Evolutionary conservation across 352 stramenopile genomes (phyloP).

Genomic region (Pythium vanterpoolii): DNA sequence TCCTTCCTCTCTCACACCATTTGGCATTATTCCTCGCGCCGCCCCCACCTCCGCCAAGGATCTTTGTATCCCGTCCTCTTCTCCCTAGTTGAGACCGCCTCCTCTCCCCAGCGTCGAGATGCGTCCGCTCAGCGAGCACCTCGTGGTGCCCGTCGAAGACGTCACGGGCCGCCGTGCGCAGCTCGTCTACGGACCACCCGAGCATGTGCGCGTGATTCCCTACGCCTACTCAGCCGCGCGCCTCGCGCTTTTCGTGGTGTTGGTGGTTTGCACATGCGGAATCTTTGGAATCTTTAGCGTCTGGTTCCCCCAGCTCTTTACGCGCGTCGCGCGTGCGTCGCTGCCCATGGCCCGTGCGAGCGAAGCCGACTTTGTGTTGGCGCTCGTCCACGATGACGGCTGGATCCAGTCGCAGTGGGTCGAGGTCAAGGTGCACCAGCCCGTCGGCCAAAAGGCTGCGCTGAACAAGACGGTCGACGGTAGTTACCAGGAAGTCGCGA

Average conservation of each 20-base stretch:
- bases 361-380: slow-evolving; percentile 48
- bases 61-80: background rate
- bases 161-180: background rate
- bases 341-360: slow-evolving; percentile 21
- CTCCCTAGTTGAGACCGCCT: background rate
- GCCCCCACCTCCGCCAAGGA: background rate
- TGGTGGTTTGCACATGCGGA: slow-evolving; percentile 27
- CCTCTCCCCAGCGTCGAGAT: background rate
- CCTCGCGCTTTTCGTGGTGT: slow-evolving; percentile 30
- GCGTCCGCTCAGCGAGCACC: slow-evolving; percentile 4
- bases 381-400: slow-evolving; percentile 34
- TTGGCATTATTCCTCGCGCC: too few relatives aligned
- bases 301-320: slow-evolving; percentile 72
- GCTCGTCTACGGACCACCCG: slow-evolving; percentile 4
- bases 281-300: slow-evolving; percentile 37
- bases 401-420: background rate
- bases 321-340: slow-evolving; percentile 31
- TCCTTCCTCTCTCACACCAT: too few relatives aligned
- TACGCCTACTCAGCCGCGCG: slow-evolving; percentile 7
- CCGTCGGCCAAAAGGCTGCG: background rate
- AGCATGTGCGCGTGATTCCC: slow-evolving; percentile 3
- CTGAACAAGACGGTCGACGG: background rate
- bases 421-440: background rate
- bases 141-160: slow-evolving; percentile 6
- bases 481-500: background rate